A percentile compares a stretch with the other conserved stretches of the same genome.
These are phyloP conservation scores for Zygoascus meyerae DNA, from an alignment of 1,139 yeast species.

Conservation along the genomic window DNA sequence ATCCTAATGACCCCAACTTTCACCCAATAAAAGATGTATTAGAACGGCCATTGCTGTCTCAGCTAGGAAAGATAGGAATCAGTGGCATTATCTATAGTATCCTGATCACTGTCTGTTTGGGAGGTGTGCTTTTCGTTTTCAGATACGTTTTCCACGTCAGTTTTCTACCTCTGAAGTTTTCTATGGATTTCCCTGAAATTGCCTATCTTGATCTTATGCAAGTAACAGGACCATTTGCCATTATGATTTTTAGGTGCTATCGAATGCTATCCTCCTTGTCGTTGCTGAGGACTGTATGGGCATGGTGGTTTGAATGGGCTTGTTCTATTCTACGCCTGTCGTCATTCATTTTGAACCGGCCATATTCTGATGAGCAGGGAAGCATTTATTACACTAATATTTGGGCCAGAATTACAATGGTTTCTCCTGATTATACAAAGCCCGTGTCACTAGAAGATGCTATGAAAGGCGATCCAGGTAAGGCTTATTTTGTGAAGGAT, in stretches of 20 bases:
- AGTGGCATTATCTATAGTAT: slow-evolving; percentile 74
- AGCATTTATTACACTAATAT: slow-evolving; percentile 51
- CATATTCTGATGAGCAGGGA: slow-evolving; percentile 75
- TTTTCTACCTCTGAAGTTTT: slow-evolving; percentile 29
- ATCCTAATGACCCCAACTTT: slow-evolving; percentile 91
- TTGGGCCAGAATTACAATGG: slow-evolving; percentile 38
- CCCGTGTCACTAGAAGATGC: slow-evolving; percentile 55
- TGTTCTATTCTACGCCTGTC: slow-evolving; percentile 62
- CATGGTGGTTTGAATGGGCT: slow-evolving; percentile 49
- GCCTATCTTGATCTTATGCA: slow-evolving; percentile 1
- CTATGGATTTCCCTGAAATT: not conserved
- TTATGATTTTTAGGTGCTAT: slow-evolving; percentile 1
- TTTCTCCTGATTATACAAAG: slow-evolving; percentile 52
- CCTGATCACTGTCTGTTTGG: slow-evolving; percentile 70
- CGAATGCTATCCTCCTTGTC: slow-evolving; percentile 6
- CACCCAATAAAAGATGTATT: slow-evolving; percentile 86
- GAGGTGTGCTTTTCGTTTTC: slow-evolving; percentile 53
- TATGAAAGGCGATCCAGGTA: slow-evolving; percentile 16
- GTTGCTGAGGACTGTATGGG: slow-evolving; percentile 47
- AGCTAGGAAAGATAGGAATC: slow-evolving; percentile 64
- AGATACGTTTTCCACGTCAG: slow-evolving; percentile 37
- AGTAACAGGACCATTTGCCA: not conserved
- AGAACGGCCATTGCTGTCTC: slow-evolving; percentile 65
- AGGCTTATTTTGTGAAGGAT: slow-evolving; percentile 43
- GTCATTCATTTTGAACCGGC: slow-evolving; percentile 66